A percentile compares a stretch with the other conserved stretches of the same genome.
These are phyloP conservation scores for Diaporthe velutina DNA, from an alignment of 2,329 filamentous ascomycete species.

Conservation along the genomic window DNA sequence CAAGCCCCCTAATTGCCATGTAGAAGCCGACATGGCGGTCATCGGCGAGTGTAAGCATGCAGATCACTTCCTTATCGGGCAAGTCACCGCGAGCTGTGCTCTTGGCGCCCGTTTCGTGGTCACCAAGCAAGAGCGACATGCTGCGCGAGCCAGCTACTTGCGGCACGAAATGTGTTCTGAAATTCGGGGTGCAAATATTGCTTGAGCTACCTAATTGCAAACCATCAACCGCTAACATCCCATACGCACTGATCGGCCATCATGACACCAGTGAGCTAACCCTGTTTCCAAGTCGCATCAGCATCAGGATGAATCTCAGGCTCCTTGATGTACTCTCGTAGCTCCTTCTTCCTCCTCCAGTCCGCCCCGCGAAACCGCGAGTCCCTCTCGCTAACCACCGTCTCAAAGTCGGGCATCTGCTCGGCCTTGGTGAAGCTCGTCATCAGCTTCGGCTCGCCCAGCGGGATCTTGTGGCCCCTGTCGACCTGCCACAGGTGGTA, in stretches of 20 bases:
- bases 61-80: background rate
- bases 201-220: too few species aligned
- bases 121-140: background rate
- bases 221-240: too few species aligned
- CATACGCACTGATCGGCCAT: too few species aligned
- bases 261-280: background rate
- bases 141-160: too few species aligned
- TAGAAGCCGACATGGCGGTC: background rate
- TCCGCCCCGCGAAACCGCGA: conserved; percentile 57
- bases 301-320: conserved; percentile 59
- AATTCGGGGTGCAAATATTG: too few species aligned
- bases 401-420: conserved; percentile 61
- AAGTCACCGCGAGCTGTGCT: background rate
- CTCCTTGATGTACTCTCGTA: conserved; percentile 56
- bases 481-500: conserved; percentile 92
- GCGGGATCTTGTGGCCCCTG: conserved; percentile 70
- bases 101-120: background rate
- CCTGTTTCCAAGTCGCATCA: conserved; percentile 36
- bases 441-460: conserved; percentile 68
- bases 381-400: conserved; percentile 59
- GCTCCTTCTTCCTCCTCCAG: conserved; percentile 58
- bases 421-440: conserved; percentile 63
- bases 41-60: background rate
- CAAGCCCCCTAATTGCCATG: background rate
- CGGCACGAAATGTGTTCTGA: background rate